phyloP scores from a whole-genome alignment of 768 basidiomycete species.

The Xanthoconium purpureum region DNA sequence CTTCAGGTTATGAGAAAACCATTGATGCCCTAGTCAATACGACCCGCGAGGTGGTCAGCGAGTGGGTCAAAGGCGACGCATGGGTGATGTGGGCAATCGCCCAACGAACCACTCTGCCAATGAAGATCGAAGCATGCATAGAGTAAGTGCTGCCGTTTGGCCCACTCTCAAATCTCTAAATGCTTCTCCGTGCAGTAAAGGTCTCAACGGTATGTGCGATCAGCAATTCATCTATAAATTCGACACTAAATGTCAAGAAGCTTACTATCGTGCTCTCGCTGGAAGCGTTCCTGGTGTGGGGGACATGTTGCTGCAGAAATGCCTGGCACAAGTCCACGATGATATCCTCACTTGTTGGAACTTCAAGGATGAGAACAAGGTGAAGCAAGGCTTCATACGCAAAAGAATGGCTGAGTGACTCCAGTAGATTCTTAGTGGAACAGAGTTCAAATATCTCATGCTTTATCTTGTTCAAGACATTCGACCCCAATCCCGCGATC shows the following conservation, averaged over 20 bases:
- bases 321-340: constrained; percentile 3
- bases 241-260: not conserved
- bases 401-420: not conserved
- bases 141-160: not conserved
- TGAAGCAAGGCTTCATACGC: not conserved
- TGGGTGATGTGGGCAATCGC: constrained; percentile 9
- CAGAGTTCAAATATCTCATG: constrained; percentile 2
- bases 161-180: not conserved
- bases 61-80: constrained; percentile 6
- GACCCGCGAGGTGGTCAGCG: not conserved
- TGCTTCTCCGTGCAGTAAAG: not conserved
- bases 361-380: constrained; percentile 1
- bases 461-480: constrained; percentile 3
- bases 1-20: not conserved
- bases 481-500: not conserved
- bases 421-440: constrained; percentile 1
- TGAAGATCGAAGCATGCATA: constrained; percentile 5
- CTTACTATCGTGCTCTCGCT: not conserved
- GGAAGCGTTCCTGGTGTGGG: not conserved
- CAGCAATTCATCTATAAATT: too few species aligned
- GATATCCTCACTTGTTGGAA: constrained; percentile 9
- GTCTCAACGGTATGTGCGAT: not conserved
- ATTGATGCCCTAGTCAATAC: not conserved
- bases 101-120: constrained; percentile 1
- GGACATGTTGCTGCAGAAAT: not conserved